Evolutionary conservation across 1,284 basidiomycete genomes (phyloP).

Genomic region (Porogramme epimiltina): DNA sequence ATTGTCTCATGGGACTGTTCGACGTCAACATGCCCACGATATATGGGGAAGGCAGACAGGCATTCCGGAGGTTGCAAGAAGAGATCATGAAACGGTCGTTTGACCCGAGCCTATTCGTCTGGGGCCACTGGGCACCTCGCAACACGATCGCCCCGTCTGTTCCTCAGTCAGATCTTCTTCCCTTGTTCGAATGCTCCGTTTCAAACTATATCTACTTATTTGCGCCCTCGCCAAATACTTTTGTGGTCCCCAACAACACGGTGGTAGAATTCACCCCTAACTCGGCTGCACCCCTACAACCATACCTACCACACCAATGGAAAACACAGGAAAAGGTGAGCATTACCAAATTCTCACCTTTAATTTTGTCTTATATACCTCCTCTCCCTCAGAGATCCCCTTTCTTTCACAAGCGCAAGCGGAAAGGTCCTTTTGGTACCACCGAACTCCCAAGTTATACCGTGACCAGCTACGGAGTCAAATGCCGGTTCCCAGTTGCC

Average conservation of each 20-base stretch:
- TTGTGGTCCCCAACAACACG: neutral
- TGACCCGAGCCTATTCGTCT: constrained; percentile 6
- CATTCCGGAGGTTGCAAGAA: constrained; percentile 3
- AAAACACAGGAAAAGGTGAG: neutral
- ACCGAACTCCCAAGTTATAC: neutral
- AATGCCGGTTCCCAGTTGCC: neutral
- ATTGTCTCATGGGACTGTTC: constrained; percentile 8
- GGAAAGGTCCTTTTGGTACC: neutral
- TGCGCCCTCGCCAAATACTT: neutral
- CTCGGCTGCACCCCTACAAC: neutral
- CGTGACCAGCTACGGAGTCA: neutral
- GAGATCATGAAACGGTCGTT: constrained; percentile 1
- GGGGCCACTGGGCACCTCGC: neutral
- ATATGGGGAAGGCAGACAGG: constrained; percentile 6
- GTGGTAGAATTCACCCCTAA: neutral
- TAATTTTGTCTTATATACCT: neutral
- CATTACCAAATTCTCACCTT: neutral
- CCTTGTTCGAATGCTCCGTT: neutral
- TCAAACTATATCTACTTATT: neutral
- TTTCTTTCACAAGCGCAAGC: neutral
- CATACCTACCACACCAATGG: neutral
- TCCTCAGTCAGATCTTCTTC: neutral
- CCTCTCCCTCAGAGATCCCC: neutral
- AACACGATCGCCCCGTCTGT: neutral
- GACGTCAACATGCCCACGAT: constrained; percentile 7